These are phyloP conservation scores for Cucurbita moschata DNA, from an alignment of 306 rosid species.

Conservation along the genomic window DNA sequence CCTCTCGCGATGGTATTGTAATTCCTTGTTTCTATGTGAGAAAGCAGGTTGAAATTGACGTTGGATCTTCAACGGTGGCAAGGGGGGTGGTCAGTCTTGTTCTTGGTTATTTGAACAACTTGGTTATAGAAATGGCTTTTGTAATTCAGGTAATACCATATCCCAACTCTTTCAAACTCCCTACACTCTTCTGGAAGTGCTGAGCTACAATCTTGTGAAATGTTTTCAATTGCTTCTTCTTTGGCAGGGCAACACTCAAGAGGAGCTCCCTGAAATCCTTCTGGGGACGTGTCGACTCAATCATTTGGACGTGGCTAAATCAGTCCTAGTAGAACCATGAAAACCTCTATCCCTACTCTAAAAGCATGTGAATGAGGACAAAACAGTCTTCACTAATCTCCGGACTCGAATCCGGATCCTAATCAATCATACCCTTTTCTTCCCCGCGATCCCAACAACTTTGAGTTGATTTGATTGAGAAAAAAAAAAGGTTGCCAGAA, in stretches of 20 bases:
- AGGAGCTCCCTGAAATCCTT: constrained; percentile 74
- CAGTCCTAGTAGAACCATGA: constrained; percentile 25
- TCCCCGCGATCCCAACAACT: not conserved
- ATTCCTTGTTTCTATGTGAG: constrained; percentile 10
- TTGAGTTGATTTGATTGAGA: not conserved
- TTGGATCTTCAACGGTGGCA: constrained; percentile 80
- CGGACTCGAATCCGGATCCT: not conserved
- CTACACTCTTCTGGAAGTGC: no score
- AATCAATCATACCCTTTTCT: not conserved
- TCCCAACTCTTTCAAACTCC: not conserved
- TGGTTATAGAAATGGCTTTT: constrained; percentile 90
- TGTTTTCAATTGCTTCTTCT: not conserved
- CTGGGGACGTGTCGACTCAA: constrained; percentile 75
- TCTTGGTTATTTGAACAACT: constrained; percentile 79
- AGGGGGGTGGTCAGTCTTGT: constrained; percentile 72
- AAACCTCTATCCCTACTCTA: not conserved
- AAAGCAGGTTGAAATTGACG: constrained; percentile 43
- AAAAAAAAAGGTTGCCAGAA: not conserved
- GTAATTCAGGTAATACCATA: constrained; percentile 51
- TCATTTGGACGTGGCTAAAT: constrained; percentile 58
- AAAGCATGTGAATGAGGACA: no score
- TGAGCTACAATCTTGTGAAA: no score
- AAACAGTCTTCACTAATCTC: no score
- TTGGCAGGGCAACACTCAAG: constrained; percentile 60
- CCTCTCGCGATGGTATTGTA: not conserved